A percentile compares a stretch with the other conserved stretches of the same genome.
phyloP scores from a whole-genome alignment of 2,329 filamentous ascomycete genomes.

The Cercospora brassicicola region DNA sequence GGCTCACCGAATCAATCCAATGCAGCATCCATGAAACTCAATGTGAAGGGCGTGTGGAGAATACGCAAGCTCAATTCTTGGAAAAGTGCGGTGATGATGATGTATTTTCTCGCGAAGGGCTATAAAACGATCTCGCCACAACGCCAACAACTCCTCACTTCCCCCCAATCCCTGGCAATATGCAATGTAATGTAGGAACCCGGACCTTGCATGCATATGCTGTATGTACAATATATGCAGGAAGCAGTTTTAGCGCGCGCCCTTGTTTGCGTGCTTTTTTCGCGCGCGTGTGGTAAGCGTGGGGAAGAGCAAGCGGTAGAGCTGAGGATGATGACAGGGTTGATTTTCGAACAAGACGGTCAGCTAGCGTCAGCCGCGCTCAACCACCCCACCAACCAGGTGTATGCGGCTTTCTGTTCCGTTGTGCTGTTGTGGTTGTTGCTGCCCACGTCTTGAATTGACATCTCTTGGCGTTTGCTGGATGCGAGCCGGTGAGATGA shows the following conservation, averaged over 20 bases:
- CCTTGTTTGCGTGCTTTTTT: not conserved
- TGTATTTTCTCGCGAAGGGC: not conserved
- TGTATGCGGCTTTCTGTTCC: not conserved
- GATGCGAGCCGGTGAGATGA: not conserved
- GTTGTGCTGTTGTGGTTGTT: not conserved
- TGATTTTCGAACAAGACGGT: not conserved
- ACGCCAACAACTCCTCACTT: not conserved
- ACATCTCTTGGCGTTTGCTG: not conserved
- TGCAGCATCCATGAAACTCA: constrained; percentile 1
- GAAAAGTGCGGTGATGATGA: not conserved
- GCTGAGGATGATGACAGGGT: not conserved
- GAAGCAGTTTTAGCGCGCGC: constrained; percentile 1
- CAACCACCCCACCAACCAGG: not conserved
- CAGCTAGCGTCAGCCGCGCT: not conserved
- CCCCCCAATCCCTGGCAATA: not conserved
- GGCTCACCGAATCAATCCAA: not conserved
- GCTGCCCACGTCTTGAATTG: not conserved
- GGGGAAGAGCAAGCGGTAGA: not conserved
- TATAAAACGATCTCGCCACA: not conserved
- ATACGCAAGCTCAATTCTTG: not conserved
- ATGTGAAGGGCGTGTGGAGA: not conserved
- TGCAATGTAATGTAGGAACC: constrained; percentile 12
- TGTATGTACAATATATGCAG: constrained; percentile 5
- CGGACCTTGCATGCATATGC: constrained; percentile 12
- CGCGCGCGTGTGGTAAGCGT: not conserved